Percentiles rank a stretch among this genome's conserved stretches.
Conservation (phyloP, 148 eudicot genomes). For the Rhododendron molle region DNA sequence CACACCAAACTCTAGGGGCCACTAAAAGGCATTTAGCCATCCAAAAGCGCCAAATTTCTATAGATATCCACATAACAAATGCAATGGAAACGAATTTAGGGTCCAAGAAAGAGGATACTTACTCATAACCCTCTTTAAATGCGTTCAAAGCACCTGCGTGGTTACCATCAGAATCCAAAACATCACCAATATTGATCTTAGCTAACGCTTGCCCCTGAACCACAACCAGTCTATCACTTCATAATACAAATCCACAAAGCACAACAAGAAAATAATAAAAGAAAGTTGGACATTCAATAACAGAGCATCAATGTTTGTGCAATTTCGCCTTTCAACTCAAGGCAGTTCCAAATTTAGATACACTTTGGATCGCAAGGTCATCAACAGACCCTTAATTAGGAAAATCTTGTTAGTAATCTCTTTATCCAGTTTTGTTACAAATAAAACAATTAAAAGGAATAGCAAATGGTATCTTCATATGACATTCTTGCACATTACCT, state of each 20-base stretch:
- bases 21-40: background rate
- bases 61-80: background rate
- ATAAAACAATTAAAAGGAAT: background rate
- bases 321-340: background rate
- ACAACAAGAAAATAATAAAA: background rate
- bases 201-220: constrained; percentile 90
- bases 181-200: constrained; percentile 73
- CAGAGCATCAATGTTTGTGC: background rate
- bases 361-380: background rate
- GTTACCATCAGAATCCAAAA: constrained; percentile 68
- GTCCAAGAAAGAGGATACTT: constrained; percentile 12
- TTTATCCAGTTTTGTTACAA: background rate
- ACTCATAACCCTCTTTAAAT: constrained; percentile 77
- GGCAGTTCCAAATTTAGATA: background rate
- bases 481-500: constrained; percentile 40
- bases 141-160: constrained; percentile 56
- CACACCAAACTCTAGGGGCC: background rate
- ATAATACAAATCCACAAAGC: constrained; percentile 11
- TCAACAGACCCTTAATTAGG: background rate
- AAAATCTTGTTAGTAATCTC: background rate
- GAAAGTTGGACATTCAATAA: background rate
- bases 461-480: background rate
- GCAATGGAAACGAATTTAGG: background rate
- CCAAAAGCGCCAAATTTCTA: background rate
- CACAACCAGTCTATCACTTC: constrained; percentile 22